Percentiles rank a stretch among this genome's conserved stretches.
Evolutionary conservation across 768 basidiomycete species (phyloP).

Genomic region (Hygrophorus pudorinus): DNA sequence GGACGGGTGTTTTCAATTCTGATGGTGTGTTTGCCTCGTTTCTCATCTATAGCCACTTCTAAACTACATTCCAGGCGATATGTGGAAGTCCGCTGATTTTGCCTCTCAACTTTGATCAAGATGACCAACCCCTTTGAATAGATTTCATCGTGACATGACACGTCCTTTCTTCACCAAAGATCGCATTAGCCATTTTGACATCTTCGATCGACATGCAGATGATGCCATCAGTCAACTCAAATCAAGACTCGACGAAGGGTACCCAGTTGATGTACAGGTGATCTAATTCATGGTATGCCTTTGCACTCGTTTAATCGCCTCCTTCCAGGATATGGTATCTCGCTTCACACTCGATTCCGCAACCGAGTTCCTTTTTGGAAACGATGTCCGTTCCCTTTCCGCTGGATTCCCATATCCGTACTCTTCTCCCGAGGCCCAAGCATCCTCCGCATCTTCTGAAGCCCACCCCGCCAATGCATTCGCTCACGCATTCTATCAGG

Average conservation of each 20-base stretch:
- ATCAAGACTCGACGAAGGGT: conserved; percentile 31
- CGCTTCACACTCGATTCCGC: conserved; percentile 57
- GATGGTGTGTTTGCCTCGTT: conserved; percentile 31
- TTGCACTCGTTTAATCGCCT: not conserved
- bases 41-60: not conserved
- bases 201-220: conserved; percentile 44
- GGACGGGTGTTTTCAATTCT: conserved; percentile 49
- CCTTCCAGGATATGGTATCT: conserved; percentile 28
- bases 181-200: conserved; percentile 50
- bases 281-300: not conserved
- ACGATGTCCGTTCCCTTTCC: conserved; percentile 38
- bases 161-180: conserved; percentile 63
- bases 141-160: conserved; percentile 38
- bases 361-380: conserved; percentile 50
- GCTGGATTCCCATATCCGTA: conserved; percentile 41
- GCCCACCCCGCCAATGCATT: conserved; percentile 34
- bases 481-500: conserved; percentile 37
- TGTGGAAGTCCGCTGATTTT: not conserved
- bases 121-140: not conserved
- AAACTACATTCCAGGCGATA: not conserved
- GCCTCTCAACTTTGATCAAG: not conserved
- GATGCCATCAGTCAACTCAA: conserved; percentile 35
- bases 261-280: conserved; percentile 48
- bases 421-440: conserved; percentile 21
- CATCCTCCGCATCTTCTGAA: conserved; percentile 6